Base-by-base conservation (phyloP, 139 green algal species). In the Pseudopediastrum boryanum region DNA sequence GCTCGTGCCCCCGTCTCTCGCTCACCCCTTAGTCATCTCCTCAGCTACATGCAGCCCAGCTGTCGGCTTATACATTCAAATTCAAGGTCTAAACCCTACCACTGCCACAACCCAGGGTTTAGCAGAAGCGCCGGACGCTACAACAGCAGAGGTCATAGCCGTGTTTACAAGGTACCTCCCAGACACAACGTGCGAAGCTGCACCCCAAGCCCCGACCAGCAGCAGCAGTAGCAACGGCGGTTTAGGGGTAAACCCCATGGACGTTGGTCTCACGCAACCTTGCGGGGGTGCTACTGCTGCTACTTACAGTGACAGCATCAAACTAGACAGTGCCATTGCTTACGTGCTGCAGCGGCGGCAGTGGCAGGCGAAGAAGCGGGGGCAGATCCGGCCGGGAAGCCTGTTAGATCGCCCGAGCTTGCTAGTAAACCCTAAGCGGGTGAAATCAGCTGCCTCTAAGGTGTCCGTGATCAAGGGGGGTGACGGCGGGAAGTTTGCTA, bases 261-360 rank as follows among this genome's bases (percentile, higher is more conserved):
- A 3, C 2, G 62, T 21, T 3, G 33, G 5, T 6, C 21, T 21
- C 4, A 35, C 62, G 31, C 62, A 70, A 38, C 16, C 2, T 3
- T 70, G 62, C 29, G 62, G 62, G 33, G 62, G 31, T 1, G 43
- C 29, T 43, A 23, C 23, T 10, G 27, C 19, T 21, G 62, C 48
- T 23, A 48, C 13, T 35, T 76, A 76, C 29, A 65, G 46, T 25
- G 48, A 4, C 13, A 50, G 33, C n/a, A 50, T 35, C 1, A 76
- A 64, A 50, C 46, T 76, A 50, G 68, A 76, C 31, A 65, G 48
- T 64, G 68, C 68, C 33, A 50, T 76, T 16, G 68, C 48, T 27
- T 76, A 76, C n/a, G 68, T 76, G 12, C 31, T 76, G 4, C 68
- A 76, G 68, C 46, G 48, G 7, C 44, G 68, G 7, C 68, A 76